Evolutionary conservation across 257 asterid genomes (phyloP), one percentile per base, ranked within the genome.

Genomic region (Solanum dulcamara): DNA sequence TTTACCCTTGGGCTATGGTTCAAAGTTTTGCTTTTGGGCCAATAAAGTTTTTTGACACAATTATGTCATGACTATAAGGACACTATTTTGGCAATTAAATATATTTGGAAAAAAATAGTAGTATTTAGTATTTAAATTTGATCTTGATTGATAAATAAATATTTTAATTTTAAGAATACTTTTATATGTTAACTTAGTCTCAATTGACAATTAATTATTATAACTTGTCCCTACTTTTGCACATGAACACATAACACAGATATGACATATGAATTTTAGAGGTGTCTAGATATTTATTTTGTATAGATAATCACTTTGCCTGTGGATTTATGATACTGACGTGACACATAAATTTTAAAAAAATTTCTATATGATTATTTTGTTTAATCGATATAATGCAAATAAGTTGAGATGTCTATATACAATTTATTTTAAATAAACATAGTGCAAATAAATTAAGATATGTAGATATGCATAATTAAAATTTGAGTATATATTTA

Each of bases 1-100:
- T 46, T 46, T 77, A 12, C 24, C 83, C 83, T 46, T 77, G 83
- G 83, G 83, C 83, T 77, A 46, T 77, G 42, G 35, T 77, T 77
- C 26, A 28, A 26, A 15, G 83, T 46, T 71, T 28, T 26, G 42
- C 42, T 46, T 46, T 77, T 77, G 83, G 83, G 62, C 83, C 83
- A 46, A 77, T 15, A 55, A 44, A 33, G 30, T 22, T 14, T 75
- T 46, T 75, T 44, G 26, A 24, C 35, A 74, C 48, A 74, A n/a
- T 15, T 72, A 42, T 40, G 30, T 71, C 7, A 14, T 42, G 11
- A n/a, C 60, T 18, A 53, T 2, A 18, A 53, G 60, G 60, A 59
- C 33, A 59, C 32, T 10, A 59, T 59, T 24, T 26, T 75, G 40
- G 81, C 15, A 24, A 46, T 32, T 6, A 67, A 30, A 4, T 2